Percentiles rank a stretch among this genome's conserved stretches.
phyloP scores from a whole-genome alignment of 2,329 filamentous ascomycete species.

The Penicillium sp. region DNA sequence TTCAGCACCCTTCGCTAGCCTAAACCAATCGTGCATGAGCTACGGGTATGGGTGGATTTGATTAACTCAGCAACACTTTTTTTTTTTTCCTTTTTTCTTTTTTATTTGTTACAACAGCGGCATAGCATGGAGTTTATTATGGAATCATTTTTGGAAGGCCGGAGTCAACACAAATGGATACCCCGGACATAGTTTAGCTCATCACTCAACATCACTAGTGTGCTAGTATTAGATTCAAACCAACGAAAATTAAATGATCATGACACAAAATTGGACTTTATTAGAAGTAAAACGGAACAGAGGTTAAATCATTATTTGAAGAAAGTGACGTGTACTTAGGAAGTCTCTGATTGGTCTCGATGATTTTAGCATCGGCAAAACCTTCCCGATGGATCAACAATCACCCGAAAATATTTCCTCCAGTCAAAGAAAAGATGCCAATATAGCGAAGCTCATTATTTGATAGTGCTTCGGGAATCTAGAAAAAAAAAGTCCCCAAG shows the following conservation, averaged over 20 bases:
- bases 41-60: slow-evolving; percentile 38
- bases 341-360: slow-evolving; percentile 11
- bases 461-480: neutral
- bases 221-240: neutral
- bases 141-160: slow-evolving; percentile 20
- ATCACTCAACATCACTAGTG: neutral
- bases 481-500: neutral
- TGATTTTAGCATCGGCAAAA: slow-evolving; percentile 12
- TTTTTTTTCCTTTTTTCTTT: slow-evolving; percentile 10
- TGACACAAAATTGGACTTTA: too few species aligned
- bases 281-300: neutral
- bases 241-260: slow-evolving; percentile 1
- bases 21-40: slow-evolving; percentile 33
- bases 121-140: slow-evolving; percentile 37
- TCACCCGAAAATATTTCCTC: slow-evolving; percentile 20
- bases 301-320: neutral
- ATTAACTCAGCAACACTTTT: slow-evolving; percentile 8
- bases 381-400: slow-evolving; percentile 18
- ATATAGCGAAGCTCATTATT: neutral
- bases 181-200: slow-evolving; percentile 6
- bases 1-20: slow-evolving; percentile 24
- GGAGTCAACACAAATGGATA: slow-evolving; percentile 24
- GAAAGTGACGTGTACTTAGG: neutral
- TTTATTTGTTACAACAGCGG: slow-evolving; percentile 18
- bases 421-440: neutral